Percentiles rank a stretch among this genome's conserved stretches.
Evolutionary conservation across 345 rosid species (phyloP).

Genomic region (Lumnitzera littorea): DNA sequence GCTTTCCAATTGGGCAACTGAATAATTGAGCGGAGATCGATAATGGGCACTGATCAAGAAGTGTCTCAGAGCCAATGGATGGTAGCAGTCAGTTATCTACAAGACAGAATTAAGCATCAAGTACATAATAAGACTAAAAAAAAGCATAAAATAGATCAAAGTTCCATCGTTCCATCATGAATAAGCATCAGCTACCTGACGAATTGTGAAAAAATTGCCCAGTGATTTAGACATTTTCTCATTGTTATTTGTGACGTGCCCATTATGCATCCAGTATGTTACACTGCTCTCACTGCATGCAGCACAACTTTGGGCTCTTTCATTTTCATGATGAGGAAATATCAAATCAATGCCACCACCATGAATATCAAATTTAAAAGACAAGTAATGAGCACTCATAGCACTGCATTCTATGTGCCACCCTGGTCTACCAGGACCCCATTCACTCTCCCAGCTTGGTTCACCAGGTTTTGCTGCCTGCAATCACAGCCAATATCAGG

Average conservation of each 20-base stretch:
- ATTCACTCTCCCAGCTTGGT: conserved; percentile 81
- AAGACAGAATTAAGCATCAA: conserved; percentile 4
- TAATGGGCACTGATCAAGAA: conserved; percentile 83
- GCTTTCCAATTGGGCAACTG: conserved; percentile 55
- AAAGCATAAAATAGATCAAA: neutral
- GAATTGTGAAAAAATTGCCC: conserved; percentile 65
- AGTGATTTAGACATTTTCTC: conserved; percentile 84
- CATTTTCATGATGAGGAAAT: conserved; percentile 87
- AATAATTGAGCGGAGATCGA: conserved; percentile 73
- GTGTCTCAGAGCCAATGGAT: conserved; percentile 77
- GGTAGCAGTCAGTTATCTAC: conserved; percentile 60
- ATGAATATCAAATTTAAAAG: conserved; percentile 68
- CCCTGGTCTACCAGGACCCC: conserved; percentile 96
- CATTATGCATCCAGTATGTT: conserved; percentile 89
- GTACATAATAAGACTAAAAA: conserved; percentile 2
- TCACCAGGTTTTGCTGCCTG: conserved; percentile 92
- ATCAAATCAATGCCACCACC: conserved; percentile 80
- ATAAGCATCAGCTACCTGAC: conserved; percentile 34
- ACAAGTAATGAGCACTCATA: conserved; percentile 75
- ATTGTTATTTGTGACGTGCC: conserved; percentile 73
- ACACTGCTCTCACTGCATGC: conserved; percentile 53
- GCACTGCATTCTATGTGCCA: conserved; percentile 99
- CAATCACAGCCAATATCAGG: conserved; percentile 7
- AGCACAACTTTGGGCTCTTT: conserved; percentile 79
- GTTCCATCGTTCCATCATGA: too few relatives aligned